phyloP scores from a whole-genome alignment of 208 protist genomes.

The Acanthamoeba royreba region DNA sequence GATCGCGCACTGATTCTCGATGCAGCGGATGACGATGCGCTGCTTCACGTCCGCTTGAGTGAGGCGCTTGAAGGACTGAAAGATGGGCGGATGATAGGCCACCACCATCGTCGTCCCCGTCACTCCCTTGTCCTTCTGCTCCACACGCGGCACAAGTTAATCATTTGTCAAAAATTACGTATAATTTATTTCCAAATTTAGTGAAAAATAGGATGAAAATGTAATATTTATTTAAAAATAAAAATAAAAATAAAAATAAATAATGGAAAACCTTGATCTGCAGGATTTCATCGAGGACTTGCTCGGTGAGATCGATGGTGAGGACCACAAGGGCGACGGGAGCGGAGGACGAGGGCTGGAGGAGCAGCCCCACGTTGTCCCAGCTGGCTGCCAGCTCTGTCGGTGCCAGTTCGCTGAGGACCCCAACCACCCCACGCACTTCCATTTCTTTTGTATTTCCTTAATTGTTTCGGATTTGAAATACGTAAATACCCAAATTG shows the following conservation, averaged over 20 bases:
- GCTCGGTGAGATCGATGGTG: conserved; percentile 61
- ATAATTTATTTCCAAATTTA: too few relatives aligned
- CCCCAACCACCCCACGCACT: background rate
- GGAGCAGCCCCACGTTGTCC: conserved; percentile 63
- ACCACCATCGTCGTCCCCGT: conserved; percentile 32
- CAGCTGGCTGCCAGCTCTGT: conserved; percentile 50
- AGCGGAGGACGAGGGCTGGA: background rate
- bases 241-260: background rate
- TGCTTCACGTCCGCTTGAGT: conserved; percentile 38
- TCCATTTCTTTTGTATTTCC: background rate
- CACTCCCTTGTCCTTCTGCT: background rate
- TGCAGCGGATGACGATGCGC: conserved; percentile 56
- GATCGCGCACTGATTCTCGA: conserved; percentile 53
- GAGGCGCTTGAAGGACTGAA: conserved; percentile 11
- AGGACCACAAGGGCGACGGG: background rate
- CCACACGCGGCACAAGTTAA: too few relatives aligned
- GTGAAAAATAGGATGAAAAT: too few relatives aligned
- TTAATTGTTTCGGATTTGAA: too few relatives aligned
- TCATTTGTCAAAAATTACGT: too few relatives aligned
- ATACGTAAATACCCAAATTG: too few relatives aligned
- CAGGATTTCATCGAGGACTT: conserved; percentile 55
- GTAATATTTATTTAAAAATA: background rate
- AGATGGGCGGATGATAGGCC: conserved; percentile 60
- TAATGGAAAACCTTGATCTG: background rate
- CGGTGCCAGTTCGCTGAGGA: background rate